Conservation (phyloP, 257 asterid species). For the Hygrophila difformis region DNA sequence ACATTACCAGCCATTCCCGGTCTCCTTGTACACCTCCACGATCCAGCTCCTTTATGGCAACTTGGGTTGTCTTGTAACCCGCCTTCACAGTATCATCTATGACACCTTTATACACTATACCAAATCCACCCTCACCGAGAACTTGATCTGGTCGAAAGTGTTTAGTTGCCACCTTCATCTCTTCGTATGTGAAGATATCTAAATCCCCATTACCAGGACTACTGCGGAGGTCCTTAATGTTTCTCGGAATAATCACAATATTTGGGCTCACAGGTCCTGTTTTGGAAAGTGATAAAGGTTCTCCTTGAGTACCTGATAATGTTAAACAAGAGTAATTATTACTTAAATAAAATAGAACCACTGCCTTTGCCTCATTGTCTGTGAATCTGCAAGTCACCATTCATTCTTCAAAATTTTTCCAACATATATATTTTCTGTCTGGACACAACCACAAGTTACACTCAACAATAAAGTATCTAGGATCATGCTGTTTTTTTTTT, state of each 20-base stretch:
- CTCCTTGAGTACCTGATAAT: slow-evolving; percentile 26
- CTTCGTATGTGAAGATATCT: slow-evolving; percentile 79
- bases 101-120: slow-evolving; percentile 85
- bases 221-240: slow-evolving; percentile 67
- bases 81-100: slow-evolving; percentile 60
- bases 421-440: not conserved
- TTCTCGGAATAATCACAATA: slow-evolving; percentile 46
- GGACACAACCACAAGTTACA: not conserved
- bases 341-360: not conserved
- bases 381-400: too few species aligned
- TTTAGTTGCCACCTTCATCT: slow-evolving; percentile 90
- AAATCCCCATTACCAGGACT: slow-evolving; percentile 65
- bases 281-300: slow-evolving; percentile 27
- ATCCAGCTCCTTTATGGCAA: slow-evolving; percentile 91
- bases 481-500: too few species aligned
- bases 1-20: slow-evolving; percentile 90
- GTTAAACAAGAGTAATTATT: slow-evolving; percentile 8
- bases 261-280: slow-evolving; percentile 33
- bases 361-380: not conserved
- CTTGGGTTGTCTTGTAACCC: slow-evolving; percentile 48
- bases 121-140: slow-evolving; percentile 94
- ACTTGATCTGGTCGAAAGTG: slow-evolving; percentile 78
- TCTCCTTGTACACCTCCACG: slow-evolving; percentile 92
- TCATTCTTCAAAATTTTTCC: not conserved
- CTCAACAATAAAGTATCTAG: too few species aligned